A percentile compares a stretch with the other conserved stretches of the same genome.
Evolutionary conservation across 2,329 filamentous ascomycete species (phyloP).

Genomic region (Penicillium carneum): DNA sequence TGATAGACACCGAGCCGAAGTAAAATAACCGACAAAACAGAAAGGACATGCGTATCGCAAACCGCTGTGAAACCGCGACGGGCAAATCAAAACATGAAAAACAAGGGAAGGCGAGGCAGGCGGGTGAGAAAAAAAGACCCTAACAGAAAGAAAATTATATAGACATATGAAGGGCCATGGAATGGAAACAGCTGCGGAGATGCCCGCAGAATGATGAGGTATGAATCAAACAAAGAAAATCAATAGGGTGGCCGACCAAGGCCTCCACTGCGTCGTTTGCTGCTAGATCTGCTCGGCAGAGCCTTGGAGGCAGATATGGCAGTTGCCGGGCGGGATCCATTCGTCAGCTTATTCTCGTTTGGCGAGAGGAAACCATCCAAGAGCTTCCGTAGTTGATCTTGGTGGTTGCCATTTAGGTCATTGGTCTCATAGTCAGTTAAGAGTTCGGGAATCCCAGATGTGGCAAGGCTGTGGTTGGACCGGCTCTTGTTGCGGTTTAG

Average conservation of each 20-base stretch:
- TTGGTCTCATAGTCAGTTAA: constrained; percentile 22
- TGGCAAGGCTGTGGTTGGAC: constrained; percentile 42
- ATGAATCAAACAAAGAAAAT: constrained; percentile 17
- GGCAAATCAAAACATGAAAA: constrained; percentile 2
- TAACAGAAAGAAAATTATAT: constrained; percentile 24
- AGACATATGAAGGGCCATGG: constrained; percentile 29
- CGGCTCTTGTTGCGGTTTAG: constrained; percentile 47
- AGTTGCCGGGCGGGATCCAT: constrained; percentile 29
- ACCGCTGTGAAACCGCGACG: constrained; percentile 1
- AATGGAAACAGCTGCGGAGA: constrained; percentile 14
- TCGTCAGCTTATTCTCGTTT: constrained; percentile 29
- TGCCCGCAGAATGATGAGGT: constrained; percentile 10
- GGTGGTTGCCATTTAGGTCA: constrained; percentile 31
- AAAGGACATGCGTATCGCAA: constrained; percentile 6
- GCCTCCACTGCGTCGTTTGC: constrained; percentile 38
- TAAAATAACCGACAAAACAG: constrained; percentile 15
- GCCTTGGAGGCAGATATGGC: constrained; percentile 19
- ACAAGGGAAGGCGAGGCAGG: constrained; percentile 8
- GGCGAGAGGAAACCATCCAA: constrained; percentile 48
- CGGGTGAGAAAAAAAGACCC: background rate
- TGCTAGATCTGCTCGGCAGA: constrained; percentile 19
- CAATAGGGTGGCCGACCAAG: constrained; percentile 48
- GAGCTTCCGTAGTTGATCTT: constrained; percentile 48
- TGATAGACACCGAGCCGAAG: constrained; percentile 24
- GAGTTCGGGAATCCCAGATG: constrained; percentile 28